These are phyloP conservation scores for Biscogniauxia sp. DNA, from an alignment of 2,329 filamentous ascomycete genomes.

Conservation along the genomic window DNA sequence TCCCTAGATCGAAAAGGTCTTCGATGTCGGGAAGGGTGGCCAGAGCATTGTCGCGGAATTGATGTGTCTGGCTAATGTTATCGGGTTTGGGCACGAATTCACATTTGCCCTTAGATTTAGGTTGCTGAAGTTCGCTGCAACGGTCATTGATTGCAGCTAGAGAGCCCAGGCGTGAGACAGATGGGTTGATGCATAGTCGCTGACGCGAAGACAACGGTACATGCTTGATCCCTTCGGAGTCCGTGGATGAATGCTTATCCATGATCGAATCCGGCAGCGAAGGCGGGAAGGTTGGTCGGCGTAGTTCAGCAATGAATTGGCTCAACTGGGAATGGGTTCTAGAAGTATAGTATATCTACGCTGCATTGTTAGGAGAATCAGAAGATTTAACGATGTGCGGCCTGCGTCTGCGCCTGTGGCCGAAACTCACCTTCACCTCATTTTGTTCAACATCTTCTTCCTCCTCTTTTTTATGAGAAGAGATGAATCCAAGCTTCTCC, in stretches of 20 bases:
- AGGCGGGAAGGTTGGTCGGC: conserved; percentile 73
- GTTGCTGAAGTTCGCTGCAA: conserved; percentile 85
- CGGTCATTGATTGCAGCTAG: conserved; percentile 87
- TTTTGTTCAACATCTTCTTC: conserved; percentile 53
- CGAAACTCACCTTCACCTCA: conserved; percentile 60
- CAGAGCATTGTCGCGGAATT: conserved; percentile 81
- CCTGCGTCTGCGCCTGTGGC: neutral
- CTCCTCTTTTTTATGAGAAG: conserved; percentile 32
- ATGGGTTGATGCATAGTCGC: conserved; percentile 84
- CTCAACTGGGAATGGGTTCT: conserved; percentile 89
- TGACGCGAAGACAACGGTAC: conserved; percentile 83
- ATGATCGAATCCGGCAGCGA: conserved; percentile 54
- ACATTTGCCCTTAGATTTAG: conserved; percentile 66
- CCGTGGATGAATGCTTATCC: conserved; percentile 18
- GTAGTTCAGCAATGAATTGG: conserved; percentile 82
- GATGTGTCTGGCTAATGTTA: conserved; percentile 65
- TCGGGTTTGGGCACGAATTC: conserved; percentile 76
- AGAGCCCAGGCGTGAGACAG: conserved; percentile 68
- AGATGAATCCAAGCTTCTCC: conserved; percentile 57
- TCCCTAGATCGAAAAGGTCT: conserved; percentile 77
- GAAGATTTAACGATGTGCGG: neutral
- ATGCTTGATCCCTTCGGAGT: conserved; percentile 68
- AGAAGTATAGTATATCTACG: conserved; percentile 84
- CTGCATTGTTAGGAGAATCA: neutral
- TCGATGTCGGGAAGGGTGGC: conserved; percentile 91